Base-by-base conservation (phyloP, 1,284 basidiomycete species). In the Malassezia psittaci region DNA sequence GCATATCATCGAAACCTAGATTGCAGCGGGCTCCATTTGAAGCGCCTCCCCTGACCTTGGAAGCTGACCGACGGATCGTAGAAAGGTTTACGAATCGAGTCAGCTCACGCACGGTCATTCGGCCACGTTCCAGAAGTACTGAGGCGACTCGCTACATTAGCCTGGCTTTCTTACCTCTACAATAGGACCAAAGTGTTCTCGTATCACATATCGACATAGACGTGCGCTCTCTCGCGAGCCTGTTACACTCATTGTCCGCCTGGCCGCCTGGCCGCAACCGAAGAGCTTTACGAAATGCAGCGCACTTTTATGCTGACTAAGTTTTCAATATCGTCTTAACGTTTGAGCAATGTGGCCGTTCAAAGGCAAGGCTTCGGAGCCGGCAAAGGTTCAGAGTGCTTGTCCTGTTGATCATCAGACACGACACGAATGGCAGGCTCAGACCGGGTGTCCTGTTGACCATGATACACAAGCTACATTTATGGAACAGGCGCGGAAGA, bases 61-160 rank as follows among this genome's bases (percentile, higher is more conserved):
- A 52, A 45, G 4, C 46, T 36, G 32, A 19, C 11, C 48, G 53
- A 8, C 41, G 42, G 1, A 21, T 32, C 34, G 38, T 12, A 11
- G 61, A 42, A 41, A 63, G 54, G 21, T 66, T 64, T 50, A 73
- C 56, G 39, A 66, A 67, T 37, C 65, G 64, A 18, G 46, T 49
- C 29, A 81, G 66, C 11, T 77, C 76, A 3, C 80, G 67, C 32
- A 91, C 78, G 7, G 85, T 81, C 18, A 94, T 79, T 34, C 91
- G 83, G 13, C 93, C 93, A 38, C 87, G 82, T 47, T 83, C 84
- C 15, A 96, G 81, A n/a, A 96, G 79, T 10, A 82, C 81, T n/a
- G 83, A 83, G 3, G 85, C 85, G 50, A 96, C 82, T 72, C 82
- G 83, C 13, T 61, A 15, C 18, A 48, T 61, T 3, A 39, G 24